phyloP scores from a whole-genome alignment of 495 filamentous ascomycete genomes.

The Achaetomiella virescens region DNA sequence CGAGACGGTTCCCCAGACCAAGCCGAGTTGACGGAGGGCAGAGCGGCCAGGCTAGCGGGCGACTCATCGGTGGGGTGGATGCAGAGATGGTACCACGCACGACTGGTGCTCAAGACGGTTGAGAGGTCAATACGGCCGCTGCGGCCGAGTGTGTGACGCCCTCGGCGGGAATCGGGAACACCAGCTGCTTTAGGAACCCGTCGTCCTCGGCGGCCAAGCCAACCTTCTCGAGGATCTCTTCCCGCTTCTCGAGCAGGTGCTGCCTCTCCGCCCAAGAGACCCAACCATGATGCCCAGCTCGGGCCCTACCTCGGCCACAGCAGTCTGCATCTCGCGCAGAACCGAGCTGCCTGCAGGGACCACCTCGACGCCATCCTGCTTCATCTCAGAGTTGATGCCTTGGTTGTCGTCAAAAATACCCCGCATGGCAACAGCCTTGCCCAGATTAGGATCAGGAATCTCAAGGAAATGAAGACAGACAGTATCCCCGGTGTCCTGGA shows the following conservation, averaged over 20 bases:
- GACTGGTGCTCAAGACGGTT: conserved; percentile 63
- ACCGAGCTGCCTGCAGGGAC: conserved; percentile 66
- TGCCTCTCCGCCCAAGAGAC: conserved; percentile 64
- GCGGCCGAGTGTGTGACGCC: conserved; percentile 65
- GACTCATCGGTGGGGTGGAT: conserved; percentile 87
- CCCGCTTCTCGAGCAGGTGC: conserved; percentile 70
- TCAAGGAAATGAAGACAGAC: conserved; percentile 87
- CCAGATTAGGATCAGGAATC: conserved; percentile 69
- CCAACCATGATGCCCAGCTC: conserved; percentile 74
- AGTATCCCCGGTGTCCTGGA: conserved; percentile 69
- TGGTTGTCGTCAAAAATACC: conserved; percentile 83
- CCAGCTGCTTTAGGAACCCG: conserved; percentile 73
- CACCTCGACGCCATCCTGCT: conserved; percentile 79
- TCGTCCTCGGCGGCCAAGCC: conserved; percentile 73
- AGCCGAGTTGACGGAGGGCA: conserved; percentile 55
- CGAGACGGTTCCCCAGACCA: conserved; percentile 90
- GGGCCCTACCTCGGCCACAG: conserved; percentile 68
- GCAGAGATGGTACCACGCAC: conserved; percentile 92
- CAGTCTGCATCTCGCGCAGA: conserved; percentile 74
- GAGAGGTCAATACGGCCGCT: conserved; percentile 70
- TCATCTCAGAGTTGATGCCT: conserved; percentile 98
- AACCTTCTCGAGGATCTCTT: conserved; percentile 79
- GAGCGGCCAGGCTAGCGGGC: conserved; percentile 58
- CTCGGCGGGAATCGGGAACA: conserved; percentile 71
- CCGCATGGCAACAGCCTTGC: conserved; percentile 78